Base-by-base conservation (phyloP, 208 protist species). In the Crithidia thermophila region DNA sequence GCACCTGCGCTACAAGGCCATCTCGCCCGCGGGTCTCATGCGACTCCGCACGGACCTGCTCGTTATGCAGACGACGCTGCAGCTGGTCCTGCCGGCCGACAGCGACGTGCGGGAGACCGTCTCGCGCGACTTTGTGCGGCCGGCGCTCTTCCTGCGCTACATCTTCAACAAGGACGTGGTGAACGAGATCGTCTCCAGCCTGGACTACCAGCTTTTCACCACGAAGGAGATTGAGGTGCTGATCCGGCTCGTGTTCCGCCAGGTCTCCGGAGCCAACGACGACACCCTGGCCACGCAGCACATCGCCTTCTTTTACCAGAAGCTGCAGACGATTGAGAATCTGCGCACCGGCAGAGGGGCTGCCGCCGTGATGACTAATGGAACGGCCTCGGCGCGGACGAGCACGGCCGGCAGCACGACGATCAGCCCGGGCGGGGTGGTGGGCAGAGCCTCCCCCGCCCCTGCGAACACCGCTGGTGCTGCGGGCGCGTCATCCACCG, bases 1-100 rank as follows among this genome's bases (percentile, higher is more conserved):
- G 4, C 90, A 91, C 31, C 77, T 95, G 21, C 82, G 90, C 14
- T 82, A 95, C 75, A 93, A 94, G 76, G 71, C 68, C 51, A 93
- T 95, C 36, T 91, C 87, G 10, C 33, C 58, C 10, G 81, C 85
- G 2, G 90, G 90, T 14, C 47, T 88, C 10, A 52, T 71, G 37
- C 72, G 82, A 6, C 77, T 95, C 18, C 62, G 78, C 10, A 84
- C 83, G 14, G 77, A 95, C 64, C 72, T 95, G 18, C 72, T 91
- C 18, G 67, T 90, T 0, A 85, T 95, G 71, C 87, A 95, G 66
- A 89, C 86, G 2, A 77, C 86, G 31, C 67, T 93, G 47, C 87
- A 94, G 64, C 75, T 93, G 2, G 72, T 90, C 10, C 65, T 93
- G 42, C 85, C 87, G 11, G 81, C 77, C 21, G 87, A 92, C 57